These are phyloP conservation scores for Byssothecium circinans DNA, from an alignment of 2,329 filamentous ascomycete species.

Conservation along the genomic window DNA sequence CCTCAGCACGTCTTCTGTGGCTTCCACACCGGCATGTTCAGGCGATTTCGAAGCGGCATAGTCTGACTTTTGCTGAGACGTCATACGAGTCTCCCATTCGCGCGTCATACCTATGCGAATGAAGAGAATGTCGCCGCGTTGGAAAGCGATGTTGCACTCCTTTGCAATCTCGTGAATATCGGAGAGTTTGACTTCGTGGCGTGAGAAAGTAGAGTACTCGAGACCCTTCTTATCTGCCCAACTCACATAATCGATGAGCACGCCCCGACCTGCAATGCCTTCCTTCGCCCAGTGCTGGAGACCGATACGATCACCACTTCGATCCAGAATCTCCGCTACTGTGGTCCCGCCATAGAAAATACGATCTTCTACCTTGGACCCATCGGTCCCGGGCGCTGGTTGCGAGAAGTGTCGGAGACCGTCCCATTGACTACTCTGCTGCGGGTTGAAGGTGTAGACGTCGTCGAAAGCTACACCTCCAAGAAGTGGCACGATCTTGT, in stretches of 20 bases:
- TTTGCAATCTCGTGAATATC: constrained; percentile 14
- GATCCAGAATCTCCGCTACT: constrained; percentile 19
- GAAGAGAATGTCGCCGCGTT: constrained; percentile 24
- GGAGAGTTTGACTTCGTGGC: constrained; percentile 13
- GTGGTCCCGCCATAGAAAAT: constrained; percentile 25
- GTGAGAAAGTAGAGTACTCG: constrained; percentile 11
- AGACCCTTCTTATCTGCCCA: constrained; percentile 20
- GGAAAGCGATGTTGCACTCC: constrained; percentile 15
- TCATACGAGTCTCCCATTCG: constrained; percentile 16
- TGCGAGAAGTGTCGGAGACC: constrained; percentile 24
- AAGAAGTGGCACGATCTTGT: constrained; percentile 52
- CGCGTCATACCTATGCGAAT: constrained; percentile 20
- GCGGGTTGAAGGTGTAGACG: constrained; percentile 23
- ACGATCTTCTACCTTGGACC: constrained; percentile 9
- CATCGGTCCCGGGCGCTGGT: constrained; percentile 6
- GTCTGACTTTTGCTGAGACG: constrained; percentile 9
- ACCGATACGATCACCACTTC: constrained; percentile 13
- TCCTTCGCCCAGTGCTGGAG: constrained; percentile 20
- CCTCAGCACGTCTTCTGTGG: constrained; percentile 24
- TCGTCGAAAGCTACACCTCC: constrained; percentile 47
- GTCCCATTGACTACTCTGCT: constrained; percentile 27
- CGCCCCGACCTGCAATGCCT: constrained; percentile 22
- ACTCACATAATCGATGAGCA: constrained; percentile 21
- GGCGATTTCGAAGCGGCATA: constrained; percentile 32
- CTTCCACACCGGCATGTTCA: constrained; percentile 32